Percentiles rank a stretch among this genome's conserved stretches.
Evolutionary conservation across 2,329 filamentous ascomycete species (phyloP).

Genomic region (Fusarium zealandicum): DNA sequence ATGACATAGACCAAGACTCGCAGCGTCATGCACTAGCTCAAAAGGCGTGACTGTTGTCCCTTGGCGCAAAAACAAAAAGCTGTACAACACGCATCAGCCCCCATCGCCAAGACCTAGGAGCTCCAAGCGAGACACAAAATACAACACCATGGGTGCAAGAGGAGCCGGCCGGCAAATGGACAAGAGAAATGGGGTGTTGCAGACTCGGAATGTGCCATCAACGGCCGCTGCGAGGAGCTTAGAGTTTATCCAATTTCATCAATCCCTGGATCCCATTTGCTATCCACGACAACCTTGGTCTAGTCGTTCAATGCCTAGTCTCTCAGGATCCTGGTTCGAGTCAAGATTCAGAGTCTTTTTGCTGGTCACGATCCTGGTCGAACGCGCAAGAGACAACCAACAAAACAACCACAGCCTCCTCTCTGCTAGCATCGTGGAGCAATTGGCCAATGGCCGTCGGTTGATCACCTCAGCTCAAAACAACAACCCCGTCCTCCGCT

Average conservation of each 20-base stretch:
- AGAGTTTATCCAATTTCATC: slow-evolving; percentile 19
- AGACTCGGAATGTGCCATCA: too few relatives aligned
- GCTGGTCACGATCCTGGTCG: slow-evolving; percentile 4
- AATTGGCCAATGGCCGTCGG: slow-evolving; percentile 7
- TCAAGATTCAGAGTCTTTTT: background rate
- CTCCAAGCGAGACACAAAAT: background rate
- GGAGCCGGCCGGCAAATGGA: too few relatives aligned
- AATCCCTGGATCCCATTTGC: slow-evolving; percentile 12
- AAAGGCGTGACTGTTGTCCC: slow-evolving; percentile 4
- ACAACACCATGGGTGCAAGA: background rate
- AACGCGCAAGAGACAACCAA: slow-evolving; percentile 32
- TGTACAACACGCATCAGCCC: slow-evolving; percentile 17
- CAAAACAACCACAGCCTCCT: slow-evolving; percentile 17
- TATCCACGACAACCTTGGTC: slow-evolving; percentile 16
- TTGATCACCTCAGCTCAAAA: background rate
- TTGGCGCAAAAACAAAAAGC: background rate
- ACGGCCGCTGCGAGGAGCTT: background rate
- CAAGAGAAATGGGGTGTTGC: too few relatives aligned
- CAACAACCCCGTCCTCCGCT: too few relatives aligned
- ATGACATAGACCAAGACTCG: slow-evolving; percentile 36
- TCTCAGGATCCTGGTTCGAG: slow-evolving; percentile 22
- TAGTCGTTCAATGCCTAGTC: slow-evolving; percentile 5
- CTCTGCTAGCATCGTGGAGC: slow-evolving; percentile 4
- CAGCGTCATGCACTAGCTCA: slow-evolving; percentile 25
- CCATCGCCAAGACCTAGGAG: slow-evolving; percentile 18